phyloP scores from a whole-genome alignment of 73 alveolate genomes.

The Paramecium pentaurelia region DNA sequence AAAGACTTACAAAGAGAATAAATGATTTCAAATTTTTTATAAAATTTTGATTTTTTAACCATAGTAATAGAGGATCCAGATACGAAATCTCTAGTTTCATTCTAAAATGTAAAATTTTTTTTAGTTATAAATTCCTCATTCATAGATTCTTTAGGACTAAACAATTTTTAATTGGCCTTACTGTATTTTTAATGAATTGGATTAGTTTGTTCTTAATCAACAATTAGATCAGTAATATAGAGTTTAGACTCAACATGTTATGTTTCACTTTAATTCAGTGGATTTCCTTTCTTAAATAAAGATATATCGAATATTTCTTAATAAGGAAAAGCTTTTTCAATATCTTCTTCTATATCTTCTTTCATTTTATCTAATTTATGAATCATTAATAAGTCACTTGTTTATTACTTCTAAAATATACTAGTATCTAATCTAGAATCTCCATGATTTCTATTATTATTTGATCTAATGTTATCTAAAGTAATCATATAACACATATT shows the following conservation, averaged over 20 bases:
- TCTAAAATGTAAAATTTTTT: neutral
- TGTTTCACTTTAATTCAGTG: neutral
- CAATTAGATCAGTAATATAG: neutral
- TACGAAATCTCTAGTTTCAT: neutral
- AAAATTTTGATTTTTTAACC: conserved; percentile 12
- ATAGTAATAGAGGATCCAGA: neutral
- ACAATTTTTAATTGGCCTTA: neutral
- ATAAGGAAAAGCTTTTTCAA: neutral
- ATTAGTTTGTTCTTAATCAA: neutral
- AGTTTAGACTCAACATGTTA: neutral
- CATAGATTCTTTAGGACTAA: conserved; percentile 12
- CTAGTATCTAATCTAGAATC: neutral
- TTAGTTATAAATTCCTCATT: neutral
- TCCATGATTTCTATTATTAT: neutral
- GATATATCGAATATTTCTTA: neutral
- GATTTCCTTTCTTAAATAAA: neutral
- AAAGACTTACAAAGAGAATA: neutral
- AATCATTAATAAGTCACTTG: neutral
- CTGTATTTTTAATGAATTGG: neutral
- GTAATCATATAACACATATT: neutral
- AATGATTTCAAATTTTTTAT: conserved; percentile 18
- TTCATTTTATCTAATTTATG: neutral
- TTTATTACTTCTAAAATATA: neutral
- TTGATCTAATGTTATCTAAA: neutral
- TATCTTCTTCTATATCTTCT: neutral